A percentile compares a stretch with the other conserved stretches of the same genome.
These are phyloP conservation scores for Cutaneotrichosporon cutaneum DNA, from an alignment of 1,284 basidiomycete species.

Conservation along the genomic window DNA sequence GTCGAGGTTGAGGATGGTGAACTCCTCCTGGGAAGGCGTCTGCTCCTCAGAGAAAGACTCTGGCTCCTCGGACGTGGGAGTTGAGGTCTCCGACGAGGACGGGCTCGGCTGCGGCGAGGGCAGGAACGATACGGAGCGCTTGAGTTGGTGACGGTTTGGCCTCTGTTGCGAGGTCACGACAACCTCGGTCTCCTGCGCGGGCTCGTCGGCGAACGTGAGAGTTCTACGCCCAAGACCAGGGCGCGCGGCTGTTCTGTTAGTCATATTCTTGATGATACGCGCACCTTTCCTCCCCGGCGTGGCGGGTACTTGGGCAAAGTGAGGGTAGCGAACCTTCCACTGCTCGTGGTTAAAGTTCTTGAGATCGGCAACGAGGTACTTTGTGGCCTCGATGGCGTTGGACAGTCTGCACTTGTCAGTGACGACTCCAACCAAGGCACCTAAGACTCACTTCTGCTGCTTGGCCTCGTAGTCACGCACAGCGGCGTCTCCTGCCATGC, in stretches of 20 bases:
- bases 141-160: conserved; percentile 56
- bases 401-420: conserved; percentile 61
- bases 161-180: conserved; percentile 58
- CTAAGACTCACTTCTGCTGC: conserved; percentile 40
- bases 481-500: conserved; percentile 41
- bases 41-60: neutral
- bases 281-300: conserved; percentile 82
- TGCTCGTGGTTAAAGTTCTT: conserved; percentile 78
- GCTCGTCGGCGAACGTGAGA: conserved; percentile 79
- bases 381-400: conserved; percentile 69
- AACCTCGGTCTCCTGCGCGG: conserved; percentile 65
- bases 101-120: neutral
- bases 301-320: conserved; percentile 36
- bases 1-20: conserved; percentile 85
- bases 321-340: conserved; percentile 85
- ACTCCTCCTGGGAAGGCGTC: conserved; percentile 56
- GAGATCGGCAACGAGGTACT: conserved; percentile 68
- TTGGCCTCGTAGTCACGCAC: conserved; percentile 52
- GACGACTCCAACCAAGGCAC: neutral
- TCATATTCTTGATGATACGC: conserved; percentile 65
- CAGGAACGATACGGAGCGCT: conserved; percentile 43
- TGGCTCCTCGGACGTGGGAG: neutral
- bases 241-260: conserved; percentile 52
- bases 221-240: conserved; percentile 60
- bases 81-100: neutral